A percentile compares a stretch with the other conserved stretches of the same genome.
phyloP scores from a whole-genome alignment of 768 basidiomycete species.

The Russula abietina region DNA sequence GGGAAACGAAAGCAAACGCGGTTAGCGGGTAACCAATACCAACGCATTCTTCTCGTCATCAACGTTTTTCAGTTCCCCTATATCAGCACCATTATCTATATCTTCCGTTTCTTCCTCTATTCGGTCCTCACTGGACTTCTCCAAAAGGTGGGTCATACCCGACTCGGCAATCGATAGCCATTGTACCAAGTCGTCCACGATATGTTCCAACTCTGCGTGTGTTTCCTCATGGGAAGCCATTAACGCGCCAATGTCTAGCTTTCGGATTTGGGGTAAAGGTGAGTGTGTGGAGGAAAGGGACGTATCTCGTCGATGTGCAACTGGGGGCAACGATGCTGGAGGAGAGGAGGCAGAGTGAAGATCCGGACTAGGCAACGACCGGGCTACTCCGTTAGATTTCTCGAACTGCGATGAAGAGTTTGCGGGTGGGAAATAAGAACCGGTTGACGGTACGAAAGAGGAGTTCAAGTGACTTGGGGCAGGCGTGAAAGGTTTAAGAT shows the following conservation, averaged over 20 bases:
- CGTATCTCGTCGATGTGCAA: constrained; percentile 26
- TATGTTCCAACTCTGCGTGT: constrained; percentile 62
- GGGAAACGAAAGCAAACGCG: background rate
- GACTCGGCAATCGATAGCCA: constrained; percentile 73
- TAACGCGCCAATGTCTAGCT: constrained; percentile 61
- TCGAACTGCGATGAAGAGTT: constrained; percentile 2
- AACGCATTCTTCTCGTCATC: constrained; percentile 9
- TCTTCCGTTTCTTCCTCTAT: constrained; percentile 65
- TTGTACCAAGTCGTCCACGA: constrained; percentile 65
- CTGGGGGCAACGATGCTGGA: constrained; percentile 21
- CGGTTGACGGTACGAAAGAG: constrained; percentile 30
- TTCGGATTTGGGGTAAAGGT: constrained; percentile 42
- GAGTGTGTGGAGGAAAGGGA: constrained; percentile 22
- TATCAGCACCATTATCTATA: background rate
- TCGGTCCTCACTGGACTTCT: constrained; percentile 42
- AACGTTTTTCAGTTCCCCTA: background rate
- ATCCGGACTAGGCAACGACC: constrained; percentile 10
- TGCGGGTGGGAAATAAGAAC: background rate
- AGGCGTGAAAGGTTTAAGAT: constrained; percentile 37
- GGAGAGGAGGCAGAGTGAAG: constrained; percentile 8
- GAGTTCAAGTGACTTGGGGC: constrained; percentile 34
- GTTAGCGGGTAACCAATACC: constrained; percentile 17
- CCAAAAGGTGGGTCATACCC: constrained; percentile 65
- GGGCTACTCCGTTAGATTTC: background rate
- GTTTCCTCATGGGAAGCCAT: constrained; percentile 52